Percentiles rank a stretch among this genome's conserved stretches.
These are phyloP conservation scores for Scutellaria barbata DNA, from an alignment of 257 asterid species.

Conservation along the genomic window DNA sequence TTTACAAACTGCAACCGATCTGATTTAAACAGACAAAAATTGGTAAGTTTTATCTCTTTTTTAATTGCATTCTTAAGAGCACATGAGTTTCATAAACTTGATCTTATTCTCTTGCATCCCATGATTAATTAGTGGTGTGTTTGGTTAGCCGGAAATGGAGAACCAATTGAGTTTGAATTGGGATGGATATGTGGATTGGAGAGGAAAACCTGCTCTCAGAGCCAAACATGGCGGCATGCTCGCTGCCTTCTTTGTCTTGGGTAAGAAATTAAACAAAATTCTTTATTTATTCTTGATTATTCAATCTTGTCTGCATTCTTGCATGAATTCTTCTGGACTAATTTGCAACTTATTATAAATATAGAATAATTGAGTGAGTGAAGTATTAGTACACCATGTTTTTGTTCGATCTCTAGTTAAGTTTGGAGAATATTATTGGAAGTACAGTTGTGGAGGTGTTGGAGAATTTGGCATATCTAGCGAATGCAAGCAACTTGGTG, in stretches of 20 bases:
- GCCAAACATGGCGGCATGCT: constrained; percentile 85
- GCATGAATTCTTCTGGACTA: no score
- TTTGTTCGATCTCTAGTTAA: no score
- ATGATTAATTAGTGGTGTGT: no score
- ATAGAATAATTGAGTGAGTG: no score
- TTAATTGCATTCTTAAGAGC: no score
- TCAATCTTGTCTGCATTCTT: not conserved
- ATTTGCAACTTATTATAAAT: no score
- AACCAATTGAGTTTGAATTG: constrained; percentile 50
- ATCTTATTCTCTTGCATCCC: no score
- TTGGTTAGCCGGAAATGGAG: constrained; percentile 59
- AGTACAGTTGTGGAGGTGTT: constrained; percentile 83
- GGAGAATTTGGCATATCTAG: constrained; percentile 92
- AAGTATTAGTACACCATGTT: no score
- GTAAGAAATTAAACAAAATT: constrained; percentile 14
- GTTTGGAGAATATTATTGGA: no score
- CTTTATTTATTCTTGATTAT: constrained; percentile 17
- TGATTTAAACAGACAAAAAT: not conserved
- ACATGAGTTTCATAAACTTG: no score
- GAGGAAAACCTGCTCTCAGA: constrained; percentile 62
- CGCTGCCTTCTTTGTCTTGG: constrained; percentile 87
- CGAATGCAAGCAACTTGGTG: constrained; percentile 96
- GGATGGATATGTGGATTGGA: constrained; percentile 90
- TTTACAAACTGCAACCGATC: not conserved
- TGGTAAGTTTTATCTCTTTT: not conserved